Conservation (phyloP, 2,329 filamentous ascomycete genomes). For the Sordariomycetes sp. region DNA sequence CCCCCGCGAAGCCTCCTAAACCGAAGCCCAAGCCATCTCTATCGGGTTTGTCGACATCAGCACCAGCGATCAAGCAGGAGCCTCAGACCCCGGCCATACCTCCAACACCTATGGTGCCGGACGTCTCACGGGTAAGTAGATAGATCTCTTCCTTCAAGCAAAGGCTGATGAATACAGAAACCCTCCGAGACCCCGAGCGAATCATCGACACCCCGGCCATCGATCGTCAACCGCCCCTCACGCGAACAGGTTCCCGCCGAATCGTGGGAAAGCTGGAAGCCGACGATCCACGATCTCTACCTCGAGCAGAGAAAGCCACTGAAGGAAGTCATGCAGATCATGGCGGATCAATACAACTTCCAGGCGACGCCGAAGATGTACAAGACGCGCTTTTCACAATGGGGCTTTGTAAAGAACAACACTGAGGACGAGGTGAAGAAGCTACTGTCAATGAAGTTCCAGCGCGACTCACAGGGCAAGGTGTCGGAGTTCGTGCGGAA, state of each 20-base stretch:
- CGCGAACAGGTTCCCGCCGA: constrained; percentile 34
- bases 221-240: constrained; percentile 18
- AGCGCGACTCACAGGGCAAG: constrained; percentile 42
- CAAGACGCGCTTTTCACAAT: constrained; percentile 45
- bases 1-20: constrained; percentile 21
- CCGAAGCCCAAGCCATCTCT: constrained; percentile 12
- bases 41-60: background rate
- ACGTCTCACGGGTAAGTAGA: background rate
- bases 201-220: constrained; percentile 2
- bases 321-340: constrained; percentile 43
- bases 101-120: too few species aligned
- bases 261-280: constrained; percentile 38
- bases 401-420: constrained; percentile 47
- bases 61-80: constrained; percentile 4
- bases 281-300: constrained; percentile 34
- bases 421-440: constrained; percentile 43
- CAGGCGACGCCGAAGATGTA: constrained; percentile 47
- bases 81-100: background rate
- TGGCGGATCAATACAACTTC: constrained; percentile 38
- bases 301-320: constrained; percentile 39
- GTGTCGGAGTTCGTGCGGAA: constrained; percentile 43
- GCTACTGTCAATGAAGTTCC: constrained; percentile 40
- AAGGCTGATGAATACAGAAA: too few species aligned
- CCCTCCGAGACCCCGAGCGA: too few species aligned
- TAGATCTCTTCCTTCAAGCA: too few species aligned